Evolutionary conservation across 768 basidiomycete genomes (phyloP).

Genomic region (Zangia roseola): DNA sequence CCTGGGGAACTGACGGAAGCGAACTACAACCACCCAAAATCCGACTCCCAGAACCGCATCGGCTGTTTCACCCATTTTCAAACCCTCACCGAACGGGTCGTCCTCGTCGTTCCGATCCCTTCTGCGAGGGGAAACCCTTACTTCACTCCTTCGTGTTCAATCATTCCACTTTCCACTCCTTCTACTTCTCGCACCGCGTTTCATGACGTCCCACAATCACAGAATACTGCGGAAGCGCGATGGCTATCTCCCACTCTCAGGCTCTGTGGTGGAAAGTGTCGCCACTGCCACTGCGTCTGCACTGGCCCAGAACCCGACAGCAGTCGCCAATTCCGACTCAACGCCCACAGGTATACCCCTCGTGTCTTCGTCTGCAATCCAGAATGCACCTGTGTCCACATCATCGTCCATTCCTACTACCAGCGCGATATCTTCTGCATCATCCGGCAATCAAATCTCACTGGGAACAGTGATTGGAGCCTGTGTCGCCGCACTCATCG

Average conservation of each 20-base stretch:
- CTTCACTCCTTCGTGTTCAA: conserved; percentile 1
- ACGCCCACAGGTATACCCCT: conserved; percentile 15
- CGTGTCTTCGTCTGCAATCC: neutral
- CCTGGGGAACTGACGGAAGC: conserved; percentile 18
- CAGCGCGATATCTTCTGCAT: conserved; percentile 1
- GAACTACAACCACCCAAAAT: conserved; percentile 13
- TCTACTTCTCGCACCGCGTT: neutral
- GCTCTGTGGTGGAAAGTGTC: conserved; percentile 23
- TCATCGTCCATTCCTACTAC: conserved; percentile 12
- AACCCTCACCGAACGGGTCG: neutral
- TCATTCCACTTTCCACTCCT: conserved; percentile 2
- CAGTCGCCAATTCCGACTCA: neutral
- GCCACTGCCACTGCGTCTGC: conserved; percentile 27
- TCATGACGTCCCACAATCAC: conserved; percentile 18
- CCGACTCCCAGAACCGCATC: conserved; percentile 7
- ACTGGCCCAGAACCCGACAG: conserved; percentile 21
- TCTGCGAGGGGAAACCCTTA: conserved; percentile 26
- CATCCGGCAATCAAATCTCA: conserved; percentile 25
- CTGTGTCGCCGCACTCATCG: conserved; percentile 58
- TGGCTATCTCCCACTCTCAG: conserved; percentile 14
- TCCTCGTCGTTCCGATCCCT: conserved; percentile 13
- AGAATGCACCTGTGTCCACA: neutral
- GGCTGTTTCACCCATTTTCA: neutral
- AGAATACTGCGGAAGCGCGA: conserved; percentile 15
- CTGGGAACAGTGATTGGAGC: conserved; percentile 57